Evolutionary conservation across 345 rosid species (phyloP).

Genomic region (Eutrema yunnanense): DNA sequence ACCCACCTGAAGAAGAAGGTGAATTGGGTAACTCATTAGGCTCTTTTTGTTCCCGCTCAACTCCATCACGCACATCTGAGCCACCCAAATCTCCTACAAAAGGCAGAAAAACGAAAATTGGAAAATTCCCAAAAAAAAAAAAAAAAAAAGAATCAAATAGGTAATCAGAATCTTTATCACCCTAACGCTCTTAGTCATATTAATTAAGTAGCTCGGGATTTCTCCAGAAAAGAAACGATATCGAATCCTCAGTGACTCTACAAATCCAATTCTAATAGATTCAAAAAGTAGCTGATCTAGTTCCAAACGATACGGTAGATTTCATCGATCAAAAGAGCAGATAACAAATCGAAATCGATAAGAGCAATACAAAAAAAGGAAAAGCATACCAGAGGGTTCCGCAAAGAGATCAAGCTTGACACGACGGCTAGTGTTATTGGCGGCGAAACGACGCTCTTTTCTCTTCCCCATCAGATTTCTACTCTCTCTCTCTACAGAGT

Average conservation of each 20-base stretch:
- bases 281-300: not conserved
- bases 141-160: not conserved
- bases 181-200: not conserved
- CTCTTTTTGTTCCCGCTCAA: slow-evolving; percentile 51
- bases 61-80: slow-evolving; percentile 61
- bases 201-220: not conserved
- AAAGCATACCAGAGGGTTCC: slow-evolving; percentile 89
- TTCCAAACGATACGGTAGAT: not conserved
- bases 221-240: not conserved
- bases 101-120: not conserved
- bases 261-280: not conserved
- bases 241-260: slow-evolving; percentile 1
- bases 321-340: not conserved
- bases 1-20: slow-evolving; percentile 99
- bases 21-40: slow-evolving; percentile 80
- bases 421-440: slow-evolving; percentile 83
- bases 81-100: slow-evolving; percentile 82
- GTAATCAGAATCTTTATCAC: not conserved
- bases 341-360: not conserved
- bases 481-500: not conserved
- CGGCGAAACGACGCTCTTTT: slow-evolving; percentile 88
- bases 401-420: slow-evolving; percentile 90
- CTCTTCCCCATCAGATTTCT: slow-evolving; percentile 73
- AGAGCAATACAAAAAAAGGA: not conserved
- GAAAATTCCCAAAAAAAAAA: not conserved